Base-by-base conservation (phyloP, 306 rosid genomes). In the Quercus mongolica region DNA sequence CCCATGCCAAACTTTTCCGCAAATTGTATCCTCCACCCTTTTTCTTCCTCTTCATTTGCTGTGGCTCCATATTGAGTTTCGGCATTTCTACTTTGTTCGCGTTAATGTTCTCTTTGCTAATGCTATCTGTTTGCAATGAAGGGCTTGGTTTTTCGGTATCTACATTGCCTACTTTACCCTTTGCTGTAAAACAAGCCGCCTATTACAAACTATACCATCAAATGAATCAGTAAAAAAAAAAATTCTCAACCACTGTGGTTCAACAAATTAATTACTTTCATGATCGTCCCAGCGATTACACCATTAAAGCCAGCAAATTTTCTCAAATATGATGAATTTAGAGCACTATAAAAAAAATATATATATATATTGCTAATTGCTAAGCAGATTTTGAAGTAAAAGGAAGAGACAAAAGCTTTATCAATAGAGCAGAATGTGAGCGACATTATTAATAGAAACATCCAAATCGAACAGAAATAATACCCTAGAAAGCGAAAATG, bases 1-100 rank as follows among this genome's bases (percentile, higher is more conserved):
- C 85, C 99, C 99, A 95, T 11, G 97, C 99, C 46, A 95, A 86
- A 89, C 99, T 95, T 83, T 92, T 92, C 31, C 99, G 94, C 87
- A 95, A 83, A 80, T 91, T 92, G 87, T 72, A 95, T 26, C 95
- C 95, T 18, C 90, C 91, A 5, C 83, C 83, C 58, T 86, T 94
- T 84, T 87, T 94, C 87, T 89, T 94, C 88, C 87, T 87, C 84
- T 92, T 95, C 98, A 91, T 92, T 82, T 90, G 80, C 51, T 88
- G 97, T 41, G 89, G 89, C 83, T 78, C 90, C 74, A 90, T 19
- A 33, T 85, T 84, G 57, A 92, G 91, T 75, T 92, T 88, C 9
- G 83, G 86, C 14, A 71, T 80, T 83, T 91, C 94, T 46, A 28
- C 74, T 52, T 83, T 89, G 71, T 75, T 88, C 26, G 76, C 79